Evolutionary conservation across 2,329 filamentous ascomycete species (phyloP), one percentile per base, ranked within the genome.

Genomic region (Botrytis pseudocinerea): DNA sequence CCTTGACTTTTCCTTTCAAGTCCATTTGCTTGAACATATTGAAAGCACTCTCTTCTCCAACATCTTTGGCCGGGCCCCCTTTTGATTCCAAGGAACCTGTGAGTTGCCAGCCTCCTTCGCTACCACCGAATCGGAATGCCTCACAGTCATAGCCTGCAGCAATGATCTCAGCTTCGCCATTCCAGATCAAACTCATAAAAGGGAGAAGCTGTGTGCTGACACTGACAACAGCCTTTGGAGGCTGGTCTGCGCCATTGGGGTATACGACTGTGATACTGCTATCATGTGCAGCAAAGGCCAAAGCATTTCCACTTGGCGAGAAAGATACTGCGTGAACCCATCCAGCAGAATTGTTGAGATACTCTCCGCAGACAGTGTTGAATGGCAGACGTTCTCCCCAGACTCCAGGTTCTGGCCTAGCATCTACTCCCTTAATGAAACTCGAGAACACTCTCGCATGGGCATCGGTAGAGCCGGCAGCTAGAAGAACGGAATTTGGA

Each of bases 11-110:
- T 75, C 96, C 96, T 87, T 96, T 97, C 77, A 99, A 87, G 83
- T 99, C 96, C 96, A 99, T 98, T 85, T 98, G 95, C 80, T 91
- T 90, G 85, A 99, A 99, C 94, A 98, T 97, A 83, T 98, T 97
- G 82, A 98, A 85, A 38, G 96, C 96, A 76, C 93, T 96, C 82
- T 98, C 96, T 83, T 98, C 96, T 46, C 92, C 88, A 72, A 89
- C 88, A 73, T 87, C 90, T 2, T 83, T 84, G 60, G 75, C 57
- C 64, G 80, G 72, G 71, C 78, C 71, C 66, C 79, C 75, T 75
- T 88, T 86, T 83, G 95, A 94, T 84, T 98, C 95, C 75, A 98
- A 85, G 6, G 93, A 92, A 46, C 94, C 95, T 51, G 88, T 89
- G 54, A 98, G 85, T 80, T 94, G 88, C 96, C 96, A 99, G 61